A percentile compares a stretch with the other conserved stretches of the same genome.
Conservation (phyloP, 2,329 filamentous ascomycete species). For the Cladophialophora immunda region DNA sequence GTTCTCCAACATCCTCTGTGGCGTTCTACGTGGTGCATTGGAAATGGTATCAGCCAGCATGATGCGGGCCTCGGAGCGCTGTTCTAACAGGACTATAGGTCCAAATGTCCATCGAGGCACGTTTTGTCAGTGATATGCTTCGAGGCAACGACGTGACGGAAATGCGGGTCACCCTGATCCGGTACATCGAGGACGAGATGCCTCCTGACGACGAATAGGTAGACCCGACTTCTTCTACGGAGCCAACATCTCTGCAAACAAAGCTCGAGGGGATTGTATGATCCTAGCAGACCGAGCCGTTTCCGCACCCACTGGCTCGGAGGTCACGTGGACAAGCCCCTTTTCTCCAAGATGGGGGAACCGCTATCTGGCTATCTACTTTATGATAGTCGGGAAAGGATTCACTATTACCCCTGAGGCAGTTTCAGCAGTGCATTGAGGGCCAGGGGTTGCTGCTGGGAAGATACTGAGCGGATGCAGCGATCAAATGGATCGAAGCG, state of each 20-base stretch:
- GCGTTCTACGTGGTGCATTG: slow-evolving; percentile 85
- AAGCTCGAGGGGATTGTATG: background rate
- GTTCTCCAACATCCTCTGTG: slow-evolving; percentile 98
- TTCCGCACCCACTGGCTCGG: background rate
- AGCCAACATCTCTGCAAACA: background rate
- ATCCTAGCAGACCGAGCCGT: background rate
- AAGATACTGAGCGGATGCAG: background rate
- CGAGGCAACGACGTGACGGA: slow-evolving; percentile 95
- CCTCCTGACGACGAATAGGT: slow-evolving; percentile 90
- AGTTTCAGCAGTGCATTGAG: slow-evolving; percentile 29
- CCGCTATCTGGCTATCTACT: slow-evolving; percentile 7
- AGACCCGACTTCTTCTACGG: background rate
- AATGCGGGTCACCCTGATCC: slow-evolving; percentile 89
- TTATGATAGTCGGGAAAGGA: slow-evolving; percentile 10
- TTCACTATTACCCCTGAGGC: slow-evolving; percentile 30
- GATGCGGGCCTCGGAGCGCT: slow-evolving; percentile 18
- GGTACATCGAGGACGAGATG: slow-evolving; percentile 97
- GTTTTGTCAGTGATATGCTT: slow-evolving; percentile 93
- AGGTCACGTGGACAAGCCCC: slow-evolving; percentile 16
- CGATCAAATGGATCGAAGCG: background rate
- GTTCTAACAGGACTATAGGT: slow-evolving; percentile 57
- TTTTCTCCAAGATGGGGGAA: slow-evolving; percentile 1
- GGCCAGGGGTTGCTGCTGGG: background rate
- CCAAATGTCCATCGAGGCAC: slow-evolving; percentile 97
- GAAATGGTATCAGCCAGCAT: slow-evolving; percentile 77